Base-by-base conservation (phyloP, 768 basidiomycete genomes). In the Macrolepiota dolichaula region DNA sequence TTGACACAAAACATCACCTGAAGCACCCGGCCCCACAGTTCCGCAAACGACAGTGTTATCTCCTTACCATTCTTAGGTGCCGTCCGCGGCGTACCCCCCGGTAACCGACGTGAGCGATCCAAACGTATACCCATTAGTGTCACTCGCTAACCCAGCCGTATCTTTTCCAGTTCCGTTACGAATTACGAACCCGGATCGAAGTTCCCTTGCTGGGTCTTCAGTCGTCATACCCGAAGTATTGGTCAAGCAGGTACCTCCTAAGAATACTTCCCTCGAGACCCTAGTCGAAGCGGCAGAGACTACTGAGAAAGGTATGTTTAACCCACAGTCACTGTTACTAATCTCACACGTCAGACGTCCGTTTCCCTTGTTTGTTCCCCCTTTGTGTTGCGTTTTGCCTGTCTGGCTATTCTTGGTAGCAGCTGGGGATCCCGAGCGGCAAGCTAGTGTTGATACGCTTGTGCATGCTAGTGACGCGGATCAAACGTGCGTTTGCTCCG, bases 11-110 rank as follows among this genome's bases (percentile, higher is more conserved):
- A 59, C 62, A 40, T 38, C 25, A 47, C 19, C 54, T 38, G 35
- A 47, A 55, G 70, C 46, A 72, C 71, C 37, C 69, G 66, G 55
- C 67, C 72, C 38, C 72, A 52, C 62, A 80, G 79, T 25, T 77
- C 77, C 55, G 77, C 79, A 51, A 73, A 75, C 32, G 74, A 75
- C 50, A 82, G 81, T 57, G 81, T 83, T 36, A 77, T 78, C 65
- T 81, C 80, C 13, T 70, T 83, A n/a, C 81, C 81, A 24, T 71
- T 78, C 58, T 71, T 83, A 59, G 77, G 75, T 61, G 74, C 78
- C 71, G 72, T 83, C 38, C 73, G 79, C 38, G 74, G 75, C 58
- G 81, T 83, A 15, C 81, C 81, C 25, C 68, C 74, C 22, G 75
- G 78, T 58, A 77, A 83, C 71, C 77, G 80, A 69, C 65, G 81